Evolutionary conservation across 306 rosid species (phyloP).

Genomic region (Malus sieversii): DNA sequence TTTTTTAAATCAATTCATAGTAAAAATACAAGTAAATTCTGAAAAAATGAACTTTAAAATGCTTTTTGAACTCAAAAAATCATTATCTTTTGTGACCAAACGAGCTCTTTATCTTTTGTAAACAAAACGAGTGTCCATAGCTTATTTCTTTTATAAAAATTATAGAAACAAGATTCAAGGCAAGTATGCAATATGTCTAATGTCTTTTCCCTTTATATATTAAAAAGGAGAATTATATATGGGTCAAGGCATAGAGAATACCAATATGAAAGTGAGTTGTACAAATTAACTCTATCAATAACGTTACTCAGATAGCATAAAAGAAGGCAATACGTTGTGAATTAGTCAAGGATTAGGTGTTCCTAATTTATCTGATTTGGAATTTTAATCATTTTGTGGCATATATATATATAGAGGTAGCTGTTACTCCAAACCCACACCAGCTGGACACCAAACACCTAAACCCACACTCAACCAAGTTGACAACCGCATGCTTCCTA

Average conservation of each 20-base stretch:
- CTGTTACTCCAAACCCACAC: conserved; percentile 38
- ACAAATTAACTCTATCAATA: background rate
- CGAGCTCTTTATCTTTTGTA: background rate
- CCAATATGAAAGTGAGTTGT: conserved; percentile 7
- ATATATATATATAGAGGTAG: conserved; percentile 6
- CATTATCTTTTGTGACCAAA: too few species aligned
- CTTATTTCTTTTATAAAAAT: background rate
- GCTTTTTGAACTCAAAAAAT: too few species aligned
- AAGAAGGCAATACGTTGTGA: background rate
- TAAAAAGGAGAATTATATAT: background rate
- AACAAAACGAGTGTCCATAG: background rate
- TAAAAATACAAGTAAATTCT: too few species aligned
- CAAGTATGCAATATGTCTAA: background rate
- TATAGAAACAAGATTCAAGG: background rate
- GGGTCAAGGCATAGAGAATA: background rate
- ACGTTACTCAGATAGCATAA: background rate
- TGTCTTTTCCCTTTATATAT: background rate
- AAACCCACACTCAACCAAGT: background rate
- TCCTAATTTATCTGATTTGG: background rate
- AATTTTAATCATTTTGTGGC: background rate
- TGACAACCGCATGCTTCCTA: background rate
- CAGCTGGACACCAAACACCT: conserved; percentile 34
- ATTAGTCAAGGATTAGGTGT: conserved; percentile 44
- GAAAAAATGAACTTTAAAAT: too few species aligned
- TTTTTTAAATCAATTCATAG: too few species aligned